phyloP scores from a whole-genome alignment of 176 grass and related monocot species.

The Chloris gayana region DNA sequence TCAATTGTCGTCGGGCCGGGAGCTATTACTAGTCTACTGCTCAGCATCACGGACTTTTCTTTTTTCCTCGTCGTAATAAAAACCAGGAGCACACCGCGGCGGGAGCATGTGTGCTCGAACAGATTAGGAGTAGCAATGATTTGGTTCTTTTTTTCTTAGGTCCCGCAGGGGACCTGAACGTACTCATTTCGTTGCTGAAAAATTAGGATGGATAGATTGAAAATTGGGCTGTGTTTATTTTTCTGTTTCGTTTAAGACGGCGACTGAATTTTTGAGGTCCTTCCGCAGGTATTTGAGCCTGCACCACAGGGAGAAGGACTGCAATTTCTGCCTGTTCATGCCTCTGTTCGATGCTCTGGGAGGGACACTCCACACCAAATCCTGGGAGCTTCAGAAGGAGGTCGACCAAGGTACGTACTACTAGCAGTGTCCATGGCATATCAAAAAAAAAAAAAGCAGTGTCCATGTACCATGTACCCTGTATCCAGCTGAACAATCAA shows the following conservation, averaged over 20 bases:
- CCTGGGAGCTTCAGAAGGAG: constrained; percentile 89
- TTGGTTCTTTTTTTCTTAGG: too few species aligned
- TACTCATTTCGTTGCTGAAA: not conserved
- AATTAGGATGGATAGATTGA: not conserved
- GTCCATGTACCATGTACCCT: not conserved
- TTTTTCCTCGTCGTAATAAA: not conserved
- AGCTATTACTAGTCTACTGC: not conserved
- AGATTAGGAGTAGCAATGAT: too few species aligned
- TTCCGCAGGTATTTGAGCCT: constrained; percentile 75
- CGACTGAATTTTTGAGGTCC: not conserved
- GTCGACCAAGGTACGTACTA: constrained; percentile 54
- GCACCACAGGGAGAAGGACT: constrained; percentile 80
- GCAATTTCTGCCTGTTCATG: constrained; percentile 95
- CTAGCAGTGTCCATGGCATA: too few species aligned
- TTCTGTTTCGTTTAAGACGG: not conserved
- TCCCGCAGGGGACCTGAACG: too few species aligned
- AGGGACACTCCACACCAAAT: constrained; percentile 55
- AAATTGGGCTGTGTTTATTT: not conserved
- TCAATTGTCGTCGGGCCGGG: constrained; percentile 5
- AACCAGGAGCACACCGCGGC: too few species aligned
- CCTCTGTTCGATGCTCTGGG: constrained; percentile 75
- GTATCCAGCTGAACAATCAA: not conserved
- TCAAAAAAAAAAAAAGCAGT: too few species aligned
- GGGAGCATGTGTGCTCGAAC: too few species aligned
- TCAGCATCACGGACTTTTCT: not conserved